Base-by-base conservation (phyloP, 352 stramenopile genomes). In the Pythium scleroteichum region DNA sequence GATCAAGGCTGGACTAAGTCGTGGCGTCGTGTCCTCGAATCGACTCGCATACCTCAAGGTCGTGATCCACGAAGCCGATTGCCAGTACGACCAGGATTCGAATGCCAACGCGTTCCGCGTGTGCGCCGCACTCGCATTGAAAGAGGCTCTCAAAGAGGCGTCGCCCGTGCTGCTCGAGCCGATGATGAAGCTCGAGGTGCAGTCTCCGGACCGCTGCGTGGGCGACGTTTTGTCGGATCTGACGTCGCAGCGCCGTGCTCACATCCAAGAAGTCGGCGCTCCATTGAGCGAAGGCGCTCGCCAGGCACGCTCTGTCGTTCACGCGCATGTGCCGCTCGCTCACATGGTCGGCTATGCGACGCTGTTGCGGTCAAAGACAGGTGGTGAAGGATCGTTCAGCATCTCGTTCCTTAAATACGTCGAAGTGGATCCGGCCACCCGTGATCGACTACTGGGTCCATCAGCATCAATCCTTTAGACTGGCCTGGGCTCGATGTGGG, bases 301-400 rank as follows among this genome's bases (percentile, higher is more conserved):
- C 0, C 70, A 73, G 14, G 73, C 72, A 3, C 85, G 79, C 23
- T 82, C 81, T 3, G 71, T 87, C 38, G 73, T 95, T 23, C 66
- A 83, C 49, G 78, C 78, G 4, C 67, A 90, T 39, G 83, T 92
- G 41, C 83, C 85, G 33, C 64, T 93, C 20, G 73, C 66, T 35
- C 66, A 90, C 69, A 90, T 95, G 81, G 73, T 95, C 38, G 85
- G 85, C 5, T 95, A 90, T 61, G 75, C 85, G 39, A 95, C 85
- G 14, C 41, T 85, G 20, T 53, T 95, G 45, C 85, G 85, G 6
- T 95, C 85, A 8, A 88, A 83, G 59, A 94, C 85, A 9, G 76
- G 89, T 55, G 82, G 85, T 38, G 77, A 94, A 73, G 84, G 79
- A 26, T 82, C 75, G n/a, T 94, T 94, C 59, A 78, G 69, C 23